Base-by-base conservation (phyloP, 345 rosid genomes). In the Dipteronia dyeriana region DNA sequence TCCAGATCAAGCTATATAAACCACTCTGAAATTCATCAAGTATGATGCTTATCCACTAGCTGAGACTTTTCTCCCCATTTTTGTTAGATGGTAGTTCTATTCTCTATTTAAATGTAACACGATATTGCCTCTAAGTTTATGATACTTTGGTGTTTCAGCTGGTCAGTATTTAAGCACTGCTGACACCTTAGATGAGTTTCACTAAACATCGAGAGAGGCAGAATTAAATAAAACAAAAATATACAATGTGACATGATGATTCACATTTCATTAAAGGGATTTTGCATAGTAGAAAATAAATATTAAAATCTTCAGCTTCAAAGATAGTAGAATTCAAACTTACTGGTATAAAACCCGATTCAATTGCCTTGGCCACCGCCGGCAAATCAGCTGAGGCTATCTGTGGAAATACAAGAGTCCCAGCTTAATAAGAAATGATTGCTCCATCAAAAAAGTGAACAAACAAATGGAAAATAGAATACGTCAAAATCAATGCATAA, bases 341-440 rank as follows among this genome's bases (percentile, higher is more conserved):
- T 87, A 93, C 98, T 76, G 98, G 97, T 77, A 95, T 80, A 79
- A 95, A 90, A 63, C 97, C 98, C n/a, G 96, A 90, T 74, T 88
- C 80, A 17, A 93, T 85, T 3, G 98, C 85, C 80, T 89, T 87
- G 41, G 85, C 74, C 64, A 93, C 91, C 51, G 85, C 80, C 29
- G 89, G 86, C 70, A 92, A 60, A 87, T 93, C 90, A 54, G 95
- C 91, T 73, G 90, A 84, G 76, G 83, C 81, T 51, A 95, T 84
- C 99, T 93, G 86, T 57, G 78, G 64, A 66, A 81, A 76, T 25
- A 29, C 17, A 64, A 16, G 62, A 70, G 68, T 22, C 26, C 67
- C 75, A 65, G 9, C 25, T 87, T 80, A 83, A 78, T 76, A 53
- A 66, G 73, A 72, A 45, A 62, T 13, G 20, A 71, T 17, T 78